Conservation (phyloP, 768 basidiomycete species). For the Leccinum uliginosum region DNA sequence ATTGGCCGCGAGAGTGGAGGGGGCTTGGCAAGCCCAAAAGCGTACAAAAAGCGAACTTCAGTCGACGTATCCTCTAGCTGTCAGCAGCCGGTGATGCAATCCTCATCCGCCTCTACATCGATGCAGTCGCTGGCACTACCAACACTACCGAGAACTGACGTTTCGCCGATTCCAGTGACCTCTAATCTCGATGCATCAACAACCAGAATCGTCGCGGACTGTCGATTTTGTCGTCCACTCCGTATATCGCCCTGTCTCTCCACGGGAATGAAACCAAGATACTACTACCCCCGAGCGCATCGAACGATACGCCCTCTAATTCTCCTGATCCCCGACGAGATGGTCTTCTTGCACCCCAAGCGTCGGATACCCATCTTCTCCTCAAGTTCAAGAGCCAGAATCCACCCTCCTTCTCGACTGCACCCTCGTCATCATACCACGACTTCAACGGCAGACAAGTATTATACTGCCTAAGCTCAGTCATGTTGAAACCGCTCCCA, state of each 20-base stretch:
- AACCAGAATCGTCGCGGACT: slow-evolving; percentile 53
- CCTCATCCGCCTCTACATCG: slow-evolving; percentile 64
- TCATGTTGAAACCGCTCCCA: slow-evolving; percentile 48
- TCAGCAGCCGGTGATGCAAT: slow-evolving; percentile 55
- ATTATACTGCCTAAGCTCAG: slow-evolving; percentile 34
- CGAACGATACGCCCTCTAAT: slow-evolving; percentile 45
- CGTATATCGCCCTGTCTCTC: slow-evolving; percentile 42
- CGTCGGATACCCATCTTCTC: slow-evolving; percentile 62
- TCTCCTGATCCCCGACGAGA: slow-evolving; percentile 53
- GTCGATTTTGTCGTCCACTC: slow-evolving; percentile 44
- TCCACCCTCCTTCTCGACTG: slow-evolving; percentile 39
- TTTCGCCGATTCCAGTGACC: slow-evolving; percentile 76
- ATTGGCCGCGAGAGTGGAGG: slow-evolving; percentile 73
- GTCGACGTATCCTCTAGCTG: slow-evolving; percentile 37
- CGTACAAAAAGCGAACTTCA: slow-evolving; percentile 46
- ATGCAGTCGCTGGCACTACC: slow-evolving; percentile 59
- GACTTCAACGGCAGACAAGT: slow-evolving; percentile 41
- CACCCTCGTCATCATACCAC: slow-evolving; percentile 45
- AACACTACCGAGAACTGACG: slow-evolving; percentile 49
- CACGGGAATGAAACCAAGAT: slow-evolving; percentile 42
- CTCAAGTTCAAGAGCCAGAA: slow-evolving; percentile 44
- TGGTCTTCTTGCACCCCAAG: slow-evolving; percentile 61
- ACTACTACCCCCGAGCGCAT: slow-evolving; percentile 45
- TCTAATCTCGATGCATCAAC: slow-evolving; percentile 57
- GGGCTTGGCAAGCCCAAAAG: slow-evolving; percentile 60